Evolutionary conservation across 1,284 basidiomycete species (phyloP).

Genomic region (Melanopsichium pennsylvanicum): DNA sequence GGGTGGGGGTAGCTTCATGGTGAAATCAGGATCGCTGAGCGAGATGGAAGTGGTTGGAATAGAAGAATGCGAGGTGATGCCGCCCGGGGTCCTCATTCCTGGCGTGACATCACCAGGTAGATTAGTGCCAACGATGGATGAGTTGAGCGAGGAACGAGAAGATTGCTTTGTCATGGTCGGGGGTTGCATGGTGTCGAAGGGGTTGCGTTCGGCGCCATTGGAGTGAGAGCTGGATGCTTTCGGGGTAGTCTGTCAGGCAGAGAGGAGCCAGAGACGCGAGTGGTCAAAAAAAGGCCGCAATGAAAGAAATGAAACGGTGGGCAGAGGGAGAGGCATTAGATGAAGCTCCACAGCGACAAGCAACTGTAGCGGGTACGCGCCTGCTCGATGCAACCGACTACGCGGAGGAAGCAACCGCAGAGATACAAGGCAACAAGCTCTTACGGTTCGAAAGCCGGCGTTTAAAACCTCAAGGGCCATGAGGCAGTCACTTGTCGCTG

Average conservation of each 20-base stretch:
- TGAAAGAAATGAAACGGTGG: not conserved
- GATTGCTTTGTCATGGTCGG: constrained; percentile 35
- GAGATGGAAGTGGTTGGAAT: constrained; percentile 58
- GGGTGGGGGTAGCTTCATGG: constrained; percentile 61
- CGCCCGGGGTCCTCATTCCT: constrained; percentile 58
- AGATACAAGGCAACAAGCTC: no score
- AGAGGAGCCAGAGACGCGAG: no score
- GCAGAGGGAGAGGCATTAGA: constrained; percentile 1
- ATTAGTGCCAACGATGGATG: constrained; percentile 27
- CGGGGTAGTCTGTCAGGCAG: constrained; percentile 45
- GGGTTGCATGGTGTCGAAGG: constrained; percentile 54
- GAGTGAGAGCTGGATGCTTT: constrained; percentile 50
- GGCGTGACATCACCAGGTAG: constrained; percentile 43
- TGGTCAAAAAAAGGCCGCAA: not conserved
- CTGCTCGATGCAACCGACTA: no score
- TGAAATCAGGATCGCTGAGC: constrained; percentile 59
- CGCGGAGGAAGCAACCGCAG: no score
- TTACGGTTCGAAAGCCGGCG: no score
- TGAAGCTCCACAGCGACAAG: not conserved
- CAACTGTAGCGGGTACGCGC: no score
- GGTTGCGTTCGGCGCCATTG: constrained; percentile 54
- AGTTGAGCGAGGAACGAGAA: constrained; percentile 39
- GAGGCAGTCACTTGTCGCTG: no score
- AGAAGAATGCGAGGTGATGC: constrained; percentile 51
- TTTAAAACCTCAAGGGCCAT: no score